Percentiles rank a stretch among this genome's conserved stretches.
These are phyloP conservation scores for Byssothecium circinans DNA, from an alignment of 2,329 filamentous ascomycete genomes.

Conservation along the genomic window DNA sequence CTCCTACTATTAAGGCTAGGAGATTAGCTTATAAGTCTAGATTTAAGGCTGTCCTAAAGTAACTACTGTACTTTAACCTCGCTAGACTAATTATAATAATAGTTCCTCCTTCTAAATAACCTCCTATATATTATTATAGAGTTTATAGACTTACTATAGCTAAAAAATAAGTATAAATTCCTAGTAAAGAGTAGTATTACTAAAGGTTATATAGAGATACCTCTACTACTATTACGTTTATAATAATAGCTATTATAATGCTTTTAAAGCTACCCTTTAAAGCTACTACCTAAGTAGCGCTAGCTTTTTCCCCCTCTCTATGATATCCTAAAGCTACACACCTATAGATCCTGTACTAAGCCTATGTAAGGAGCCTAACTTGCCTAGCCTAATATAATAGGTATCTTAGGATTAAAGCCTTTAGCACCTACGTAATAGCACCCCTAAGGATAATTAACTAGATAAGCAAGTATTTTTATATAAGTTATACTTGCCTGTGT, in stretches of 20 bases:
- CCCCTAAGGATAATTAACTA: not conserved
- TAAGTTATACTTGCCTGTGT: not conserved
- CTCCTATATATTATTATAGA: not conserved
- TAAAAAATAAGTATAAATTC: constrained; percentile 1
- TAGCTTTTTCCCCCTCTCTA: not conserved
- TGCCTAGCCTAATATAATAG: not conserved
- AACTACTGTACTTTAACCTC: not conserved
- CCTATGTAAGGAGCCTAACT: not conserved
- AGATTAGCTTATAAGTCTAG: constrained; percentile 1
- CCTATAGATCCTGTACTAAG: not conserved
- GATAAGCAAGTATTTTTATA: too few relatives aligned
- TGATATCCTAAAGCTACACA: not conserved
- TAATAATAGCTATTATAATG: not conserved
- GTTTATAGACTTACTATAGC: not conserved
- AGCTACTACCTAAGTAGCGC: not conserved
- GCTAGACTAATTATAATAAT: not conserved
- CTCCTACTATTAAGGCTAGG: not conserved
- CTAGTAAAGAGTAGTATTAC: not conserved
- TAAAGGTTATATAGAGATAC: not conserved
- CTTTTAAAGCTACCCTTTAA: too few relatives aligned
- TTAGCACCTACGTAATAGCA: not conserved
- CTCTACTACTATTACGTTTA: not conserved
- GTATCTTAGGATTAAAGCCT: not conserved
- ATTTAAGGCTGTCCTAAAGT: not conserved
- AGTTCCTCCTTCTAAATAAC: not conserved